Evolutionary conservation across 2,329 filamentous ascomycete genomes (phyloP).

Genomic region (Chaetomium sp.): DNA sequence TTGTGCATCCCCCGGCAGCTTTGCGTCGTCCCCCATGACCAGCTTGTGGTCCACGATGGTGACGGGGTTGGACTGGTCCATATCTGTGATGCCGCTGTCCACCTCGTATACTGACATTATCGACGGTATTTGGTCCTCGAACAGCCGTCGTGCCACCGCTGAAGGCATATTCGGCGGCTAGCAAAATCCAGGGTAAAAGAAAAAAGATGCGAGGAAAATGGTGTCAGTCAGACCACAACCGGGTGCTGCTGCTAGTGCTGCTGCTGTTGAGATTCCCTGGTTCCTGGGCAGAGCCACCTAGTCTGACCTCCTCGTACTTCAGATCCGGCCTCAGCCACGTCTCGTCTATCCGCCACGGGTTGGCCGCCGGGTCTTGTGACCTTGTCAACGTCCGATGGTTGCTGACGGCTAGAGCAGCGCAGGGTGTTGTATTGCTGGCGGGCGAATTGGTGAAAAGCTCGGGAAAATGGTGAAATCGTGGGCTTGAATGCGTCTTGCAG

Average conservation of each 20-base stretch:
- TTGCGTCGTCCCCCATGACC: constrained; percentile 37
- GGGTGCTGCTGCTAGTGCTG: no score
- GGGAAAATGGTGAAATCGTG: no score
- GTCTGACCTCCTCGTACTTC: constrained; percentile 14
- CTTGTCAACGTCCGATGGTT: constrained; percentile 17
- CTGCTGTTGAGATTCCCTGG: neutral
- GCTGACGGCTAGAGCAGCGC: neutral
- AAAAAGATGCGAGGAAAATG: no score
- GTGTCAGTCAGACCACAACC: no score
- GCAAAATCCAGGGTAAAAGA: neutral
- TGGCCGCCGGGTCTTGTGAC: constrained; percentile 18
- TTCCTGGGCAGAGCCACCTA: constrained; percentile 1
- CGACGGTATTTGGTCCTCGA: constrained; percentile 65
- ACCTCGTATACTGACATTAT: constrained; percentile 72
- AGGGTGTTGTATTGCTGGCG: neutral
- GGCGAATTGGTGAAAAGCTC: no score
- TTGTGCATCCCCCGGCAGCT: constrained; percentile 29
- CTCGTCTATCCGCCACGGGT: constrained; percentile 10
- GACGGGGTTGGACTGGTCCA: constrained; percentile 47
- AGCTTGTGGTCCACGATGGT: constrained; percentile 50
- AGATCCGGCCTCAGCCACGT: constrained; percentile 18
- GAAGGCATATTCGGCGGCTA: constrained; percentile 49
- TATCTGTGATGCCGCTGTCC: constrained; percentile 49
- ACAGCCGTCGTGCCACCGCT: constrained; percentile 53
- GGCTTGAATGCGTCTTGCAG: no score